Percentiles rank a stretch among this genome's conserved stretches.
These are phyloP conservation scores for Prosopis cineraria DNA, from an alignment of 306 rosid genomes.

Conservation along the genomic window DNA sequence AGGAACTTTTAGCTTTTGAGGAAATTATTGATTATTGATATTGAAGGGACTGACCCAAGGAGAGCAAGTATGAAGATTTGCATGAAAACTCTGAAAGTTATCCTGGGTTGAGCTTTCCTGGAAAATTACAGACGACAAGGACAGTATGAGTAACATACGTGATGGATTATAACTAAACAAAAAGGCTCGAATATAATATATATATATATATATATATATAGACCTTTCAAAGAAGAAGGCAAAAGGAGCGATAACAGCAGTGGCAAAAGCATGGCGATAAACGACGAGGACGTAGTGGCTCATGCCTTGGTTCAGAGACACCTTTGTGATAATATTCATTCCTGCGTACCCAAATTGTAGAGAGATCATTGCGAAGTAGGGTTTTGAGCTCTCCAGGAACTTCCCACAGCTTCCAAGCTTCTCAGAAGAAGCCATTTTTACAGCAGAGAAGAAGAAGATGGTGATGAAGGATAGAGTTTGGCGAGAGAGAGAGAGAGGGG, in stretches of 20 bases:
- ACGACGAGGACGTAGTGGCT: conserved; percentile 95
- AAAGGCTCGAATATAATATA: too few species aligned
- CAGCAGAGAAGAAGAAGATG: background rate
- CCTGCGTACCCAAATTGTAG: conserved; percentile 93
- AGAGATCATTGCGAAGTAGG: conserved; percentile 84
- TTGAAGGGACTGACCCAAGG: conserved; percentile 64
- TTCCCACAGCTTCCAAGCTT: conserved; percentile 46
- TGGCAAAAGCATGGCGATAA: conserved; percentile 89
- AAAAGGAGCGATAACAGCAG: conserved; percentile 73
- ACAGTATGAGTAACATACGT: background rate
- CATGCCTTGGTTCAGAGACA: conserved; percentile 90
- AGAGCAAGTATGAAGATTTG: conserved; percentile 77
- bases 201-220: background rate
- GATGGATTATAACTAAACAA: too few species aligned
- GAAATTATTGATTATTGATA: too few species aligned
- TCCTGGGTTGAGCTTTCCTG: conserved; percentile 87
- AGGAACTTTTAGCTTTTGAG: background rate
- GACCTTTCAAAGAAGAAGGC: conserved; percentile 83
- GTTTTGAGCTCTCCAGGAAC: conserved; percentile 65
- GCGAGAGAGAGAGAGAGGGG: background rate
- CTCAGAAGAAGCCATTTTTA: conserved; percentile 45
- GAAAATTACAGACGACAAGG: conserved; percentile 20
- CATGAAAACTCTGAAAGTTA: conserved; percentile 67
- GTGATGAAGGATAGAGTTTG: too few species aligned
- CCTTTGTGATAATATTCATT: conserved; percentile 86